These are phyloP conservation scores for Russula sp. DNA, from an alignment of 768 basidiomycete species.

Conservation along the genomic window DNA sequence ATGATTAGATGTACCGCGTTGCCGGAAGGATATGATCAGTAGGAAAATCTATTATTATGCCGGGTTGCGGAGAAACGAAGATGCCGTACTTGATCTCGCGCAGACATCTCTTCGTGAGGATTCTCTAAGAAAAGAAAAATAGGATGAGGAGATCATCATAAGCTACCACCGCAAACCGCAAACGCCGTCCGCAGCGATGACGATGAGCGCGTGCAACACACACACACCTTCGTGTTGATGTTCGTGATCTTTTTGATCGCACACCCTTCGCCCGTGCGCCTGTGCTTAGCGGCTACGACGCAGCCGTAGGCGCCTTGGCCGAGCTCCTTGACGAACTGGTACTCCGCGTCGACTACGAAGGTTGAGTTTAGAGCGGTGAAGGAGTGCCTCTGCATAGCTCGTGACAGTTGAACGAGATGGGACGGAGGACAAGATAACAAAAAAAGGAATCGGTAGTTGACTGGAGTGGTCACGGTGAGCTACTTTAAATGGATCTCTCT, in stretches of 20 bases:
- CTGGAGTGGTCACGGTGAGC: no score
- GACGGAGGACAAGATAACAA: not conserved
- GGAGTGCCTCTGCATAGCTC: constrained; percentile 60
- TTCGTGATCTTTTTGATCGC: constrained; percentile 97
- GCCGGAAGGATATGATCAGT: constrained; percentile 16
- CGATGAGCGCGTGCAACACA: not conserved
- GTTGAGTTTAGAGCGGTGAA: constrained; percentile 81
- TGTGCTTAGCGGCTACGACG: constrained; percentile 81
- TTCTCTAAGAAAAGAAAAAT: constrained; percentile 47
- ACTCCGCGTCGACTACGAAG: constrained; percentile 83
- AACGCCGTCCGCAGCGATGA: not conserved
- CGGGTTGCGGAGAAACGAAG: not conserved
- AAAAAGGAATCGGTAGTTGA: not conserved
- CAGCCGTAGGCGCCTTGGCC: constrained; percentile 95
- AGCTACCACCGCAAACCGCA: not conserved
- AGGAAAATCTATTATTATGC: not conserved
- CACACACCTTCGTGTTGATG: constrained; percentile 75
- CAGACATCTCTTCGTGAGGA: constrained; percentile 93
- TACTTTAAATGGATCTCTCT: not conserved
- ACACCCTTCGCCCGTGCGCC: constrained; percentile 76
- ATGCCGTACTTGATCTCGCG: constrained; percentile 77
- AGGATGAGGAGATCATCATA: not conserved
- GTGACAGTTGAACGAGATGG: not conserved
- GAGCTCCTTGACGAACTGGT: constrained; percentile 93
- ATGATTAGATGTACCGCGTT: not conserved